Percentiles rank a stretch among this genome's conserved stretches.
Evolutionary conservation across 1,139 yeast genomes (phyloP).

Genomic region (Debaryomyces sp.): DNA sequence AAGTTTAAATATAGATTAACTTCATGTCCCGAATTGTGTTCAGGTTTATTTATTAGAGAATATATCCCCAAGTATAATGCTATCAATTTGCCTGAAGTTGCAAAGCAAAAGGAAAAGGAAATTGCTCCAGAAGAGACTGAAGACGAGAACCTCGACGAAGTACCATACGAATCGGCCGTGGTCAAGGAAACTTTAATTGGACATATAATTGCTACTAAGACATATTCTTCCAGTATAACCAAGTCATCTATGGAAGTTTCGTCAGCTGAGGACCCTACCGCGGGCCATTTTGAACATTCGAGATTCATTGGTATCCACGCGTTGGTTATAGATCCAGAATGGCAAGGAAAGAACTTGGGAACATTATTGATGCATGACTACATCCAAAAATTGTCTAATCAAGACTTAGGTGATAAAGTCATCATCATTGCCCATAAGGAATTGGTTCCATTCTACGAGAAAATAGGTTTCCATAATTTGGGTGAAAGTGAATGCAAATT

Average conservation of each 20-base stretch:
- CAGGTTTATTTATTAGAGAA: constrained; percentile 82
- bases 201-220: constrained; percentile 84
- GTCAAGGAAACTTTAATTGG: constrained; percentile 74
- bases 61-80: constrained; percentile 51
- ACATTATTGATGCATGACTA: constrained; percentile 84
- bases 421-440: constrained; percentile 72
- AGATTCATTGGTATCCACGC: constrained; percentile 81
- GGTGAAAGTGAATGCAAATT: constrained; percentile 63
- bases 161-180: constrained; percentile 55
- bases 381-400: constrained; percentile 85
- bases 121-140: constrained; percentile 25
- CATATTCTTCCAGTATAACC: constrained; percentile 52
- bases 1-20: constrained; percentile 70
- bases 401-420: constrained; percentile 80
- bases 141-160: constrained; percentile 38
- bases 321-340: constrained; percentile 74
- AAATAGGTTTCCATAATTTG: constrained; percentile 70
- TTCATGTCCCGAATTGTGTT: constrained; percentile 86
- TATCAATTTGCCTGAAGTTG: constrained; percentile 48
- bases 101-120: constrained; percentile 34
- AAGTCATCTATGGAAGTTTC: constrained; percentile 71
- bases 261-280: constrained; percentile 29
- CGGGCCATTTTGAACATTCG: constrained; percentile 82
- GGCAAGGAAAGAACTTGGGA: constrained; percentile 82
- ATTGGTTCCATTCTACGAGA: constrained; percentile 74